phyloP scores from a whole-genome alignment of 805 yeast genomes.

The Starmera caribaea region DNA sequence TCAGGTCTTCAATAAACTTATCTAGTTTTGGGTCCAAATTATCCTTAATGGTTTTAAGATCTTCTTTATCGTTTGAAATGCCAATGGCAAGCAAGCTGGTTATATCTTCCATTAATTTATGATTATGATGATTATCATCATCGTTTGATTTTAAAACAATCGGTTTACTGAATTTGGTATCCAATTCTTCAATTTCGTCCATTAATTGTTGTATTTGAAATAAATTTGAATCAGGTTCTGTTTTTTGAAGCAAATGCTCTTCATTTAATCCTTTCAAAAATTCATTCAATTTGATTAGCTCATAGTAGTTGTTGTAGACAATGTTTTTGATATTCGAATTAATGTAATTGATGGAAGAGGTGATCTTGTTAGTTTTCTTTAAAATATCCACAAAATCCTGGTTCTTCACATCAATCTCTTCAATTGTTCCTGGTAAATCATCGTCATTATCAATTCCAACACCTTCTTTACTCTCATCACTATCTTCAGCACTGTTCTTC shows the following conservation, averaged over 20 bases:
- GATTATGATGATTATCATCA: not conserved
- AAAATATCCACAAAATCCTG: slow-evolving; percentile 24
- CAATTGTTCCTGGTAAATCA: slow-evolving; percentile 5
- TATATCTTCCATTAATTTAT: not conserved
- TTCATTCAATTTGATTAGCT: slow-evolving; percentile 56
- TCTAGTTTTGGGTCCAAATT: slow-evolving; percentile 1
- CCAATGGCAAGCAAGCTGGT: not conserved
- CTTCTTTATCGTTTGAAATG: not conserved
- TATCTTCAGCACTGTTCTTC: not conserved
- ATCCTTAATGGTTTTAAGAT: not conserved
- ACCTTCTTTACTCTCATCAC: slow-evolving; percentile 14
- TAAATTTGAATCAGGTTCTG: slow-evolving; percentile 2
- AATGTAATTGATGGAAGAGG: slow-evolving; percentile 37
- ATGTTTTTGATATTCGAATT: slow-evolving; percentile 60
- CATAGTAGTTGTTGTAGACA: slow-evolving; percentile 68
- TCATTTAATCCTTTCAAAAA: slow-evolving; percentile 32
- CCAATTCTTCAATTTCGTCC: slow-evolving; percentile 13
- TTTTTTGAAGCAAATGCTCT: slow-evolving; percentile 6
- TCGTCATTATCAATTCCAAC: slow-evolving; percentile 19
- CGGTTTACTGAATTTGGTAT: slow-evolving; percentile 1
- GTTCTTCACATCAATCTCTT: slow-evolving; percentile 18
- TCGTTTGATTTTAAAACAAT: no score
- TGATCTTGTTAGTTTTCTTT: slow-evolving; percentile 29
- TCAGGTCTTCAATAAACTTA: slow-evolving; percentile 4
- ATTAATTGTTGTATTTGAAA: slow-evolving; percentile 9